phyloP scores from a whole-genome alignment of 306 rosid species.

The Morella rubra region DNA sequence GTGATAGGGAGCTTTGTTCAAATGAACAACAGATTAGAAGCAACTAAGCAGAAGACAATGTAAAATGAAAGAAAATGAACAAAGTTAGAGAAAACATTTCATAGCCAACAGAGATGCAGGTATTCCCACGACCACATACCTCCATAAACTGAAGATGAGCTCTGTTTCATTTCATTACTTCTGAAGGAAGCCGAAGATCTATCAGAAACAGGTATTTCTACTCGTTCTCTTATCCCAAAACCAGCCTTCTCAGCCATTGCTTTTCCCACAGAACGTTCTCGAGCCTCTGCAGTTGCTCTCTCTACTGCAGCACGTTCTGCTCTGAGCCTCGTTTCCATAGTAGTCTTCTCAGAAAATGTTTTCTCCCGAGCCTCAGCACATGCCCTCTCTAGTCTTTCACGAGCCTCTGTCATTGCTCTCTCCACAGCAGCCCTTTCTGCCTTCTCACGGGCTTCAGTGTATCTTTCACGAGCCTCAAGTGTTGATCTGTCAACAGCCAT shows the following conservation, averaged over 20 bases:
- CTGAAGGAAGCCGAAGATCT: constrained; percentile 54
- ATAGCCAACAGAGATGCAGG: constrained; percentile 20
- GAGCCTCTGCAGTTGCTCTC: constrained; percentile 90
- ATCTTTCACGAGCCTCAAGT: constrained; percentile 69
- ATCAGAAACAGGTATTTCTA: constrained; percentile 90
- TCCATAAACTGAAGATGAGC: constrained; percentile 52
- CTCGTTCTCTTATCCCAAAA: constrained; percentile 59
- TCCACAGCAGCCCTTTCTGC: constrained; percentile 83
- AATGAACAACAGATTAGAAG: constrained; percentile 28
- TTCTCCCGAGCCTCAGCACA: constrained; percentile 93
- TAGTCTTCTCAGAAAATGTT: constrained; percentile 63
- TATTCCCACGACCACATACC: constrained; percentile 44
- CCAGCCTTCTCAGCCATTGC: constrained; percentile 69
- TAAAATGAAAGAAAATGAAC: constrained; percentile 13
- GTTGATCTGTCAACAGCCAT: constrained; percentile 74
- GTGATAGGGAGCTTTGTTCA: constrained; percentile 44
- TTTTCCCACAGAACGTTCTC: constrained; percentile 85
- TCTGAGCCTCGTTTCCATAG: constrained; percentile 77
- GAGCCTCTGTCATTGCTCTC: constrained; percentile 83
- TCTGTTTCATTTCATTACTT: constrained; percentile 54
- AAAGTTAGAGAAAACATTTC: not conserved
- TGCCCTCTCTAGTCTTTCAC: constrained; percentile 92
- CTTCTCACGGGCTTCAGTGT: constrained; percentile 66
- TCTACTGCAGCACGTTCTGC: constrained; percentile 91
- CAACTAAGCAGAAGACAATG: constrained; percentile 23